Evolutionary conservation across 176 grass and related monocot species (phyloP).

Genomic region (Cenchrus americanus): DNA sequence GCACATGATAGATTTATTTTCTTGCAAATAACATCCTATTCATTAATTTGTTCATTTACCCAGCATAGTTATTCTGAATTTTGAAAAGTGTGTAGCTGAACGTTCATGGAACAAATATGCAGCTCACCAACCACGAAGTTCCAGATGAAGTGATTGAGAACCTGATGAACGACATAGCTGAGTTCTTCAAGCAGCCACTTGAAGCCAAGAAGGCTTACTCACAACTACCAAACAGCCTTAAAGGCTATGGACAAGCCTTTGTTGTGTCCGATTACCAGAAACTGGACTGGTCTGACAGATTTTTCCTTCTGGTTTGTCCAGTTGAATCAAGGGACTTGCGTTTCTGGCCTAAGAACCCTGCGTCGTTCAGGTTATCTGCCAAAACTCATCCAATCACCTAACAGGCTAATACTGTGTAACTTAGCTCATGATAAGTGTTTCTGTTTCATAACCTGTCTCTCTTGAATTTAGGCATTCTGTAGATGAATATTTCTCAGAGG

Average conservation of each 20-base stretch:
- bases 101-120: constrained; percentile 3
- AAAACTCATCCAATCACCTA: not conserved
- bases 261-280: constrained; percentile 54
- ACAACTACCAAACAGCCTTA: not conserved
- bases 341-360: constrained; percentile 46
- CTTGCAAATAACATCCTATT: not conserved
- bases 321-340: constrained; percentile 33
- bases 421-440: not conserved
- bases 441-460: not conserved
- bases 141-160: constrained; percentile 40
- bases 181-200: constrained; percentile 43
- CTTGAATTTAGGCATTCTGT: constrained; percentile 40
- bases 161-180: constrained; percentile 34
- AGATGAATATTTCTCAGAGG: constrained; percentile 53
- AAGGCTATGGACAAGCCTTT: constrained; percentile 61
- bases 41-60: not conserved
- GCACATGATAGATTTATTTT: not conserved
- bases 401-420: not conserved
- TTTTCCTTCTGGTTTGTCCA: constrained; percentile 38
- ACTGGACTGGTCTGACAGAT: constrained; percentile 56
- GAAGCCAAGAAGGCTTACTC: constrained; percentile 46
- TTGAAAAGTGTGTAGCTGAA: not conserved
- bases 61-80: not conserved
- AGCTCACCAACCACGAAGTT: constrained; percentile 56
- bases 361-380: constrained; percentile 28